Evolutionary conservation across 169 alveolate genomes (phyloP), one percentile per base, ranked within the genome.

Genomic region (Plasmodium yoelii): DNA sequence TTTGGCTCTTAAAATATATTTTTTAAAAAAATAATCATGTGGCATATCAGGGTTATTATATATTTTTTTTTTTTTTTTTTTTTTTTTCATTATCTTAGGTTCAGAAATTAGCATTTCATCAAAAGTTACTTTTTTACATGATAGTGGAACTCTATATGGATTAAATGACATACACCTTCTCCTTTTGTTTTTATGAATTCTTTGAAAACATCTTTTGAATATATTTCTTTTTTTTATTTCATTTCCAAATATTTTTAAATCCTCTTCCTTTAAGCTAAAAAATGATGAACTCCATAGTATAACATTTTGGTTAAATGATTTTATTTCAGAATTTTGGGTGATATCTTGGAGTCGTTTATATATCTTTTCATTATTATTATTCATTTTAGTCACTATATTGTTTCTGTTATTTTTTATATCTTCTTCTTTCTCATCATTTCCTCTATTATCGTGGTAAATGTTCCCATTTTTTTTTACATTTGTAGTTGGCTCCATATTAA

Each of bases 101-200:
- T 87, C 90, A 55, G 92, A 87, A 80, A 87, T 92, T 59, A 93
- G 68, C 93, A 93, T 95, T 92, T 95, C 97, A 13, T 77, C 84
- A 55, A 73, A 90, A 55, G 91, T 63, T 49, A 69, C 92, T 42
- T 86, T 73, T 63, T 98, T 69, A 47, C 96, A 93, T 47, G 95
- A 68, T 26, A 93, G 61, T 5, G 99, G 99, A 4, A 97, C 96
- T 56, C 99, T 75, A 73, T 96, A 96, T 22, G 98, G 96, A 73
- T 97, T 97, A 93, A 96, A 98, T 12, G 99, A 97, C 99, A 97
- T 97, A 47, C 98, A 98, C 53, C 99, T 88, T 69, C 99, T 90
- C 69, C 98, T 88, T 91, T 96, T 84, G 56, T 93, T 97, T 56
- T 95, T 93, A 15, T 98, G 99, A 2, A 97, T 91, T 72, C 94